Base-by-base conservation (phyloP, 2,329 filamentous ascomycete species). In the Microsporum audouinii region DNA sequence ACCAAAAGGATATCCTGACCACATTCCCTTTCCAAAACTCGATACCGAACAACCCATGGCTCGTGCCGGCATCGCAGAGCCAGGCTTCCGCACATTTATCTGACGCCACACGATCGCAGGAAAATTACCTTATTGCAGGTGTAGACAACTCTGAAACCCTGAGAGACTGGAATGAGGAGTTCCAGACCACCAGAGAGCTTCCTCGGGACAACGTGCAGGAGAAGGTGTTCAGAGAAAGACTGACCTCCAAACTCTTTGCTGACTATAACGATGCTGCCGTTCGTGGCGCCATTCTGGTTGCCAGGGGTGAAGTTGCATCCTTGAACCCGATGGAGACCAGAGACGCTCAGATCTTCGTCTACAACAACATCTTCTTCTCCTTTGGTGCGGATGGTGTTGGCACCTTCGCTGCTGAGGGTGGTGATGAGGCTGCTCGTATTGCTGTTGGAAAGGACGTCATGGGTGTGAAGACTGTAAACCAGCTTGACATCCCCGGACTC, bases 311-410 rank as follows among this genome's bases (percentile, higher is more conserved):
- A 73, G 88, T 99, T 65, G 86, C 91, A 23, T 90, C 94, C 5
- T 78, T 99, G 60, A 99, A 99, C 77, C 95, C 94, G 5, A 97
- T 92, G 0, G 94, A 99, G 76, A 86, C 82, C 65, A 84, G 82
- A 66, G 92, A 99, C 73, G 94, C 94, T 2, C 94, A 99, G 73
- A 99, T 99, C 66, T 99, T 96, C 70, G 92, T 99, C 29, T 96
- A 97, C 80, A 97, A 97, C 80, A 99, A 99, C 76, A 91, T 99
- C 67, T 99, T 99, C 79, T 99, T 96, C 79, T 97, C 94, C 0
- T 97, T 96, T 68, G 94, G 94, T 64, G 92, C 94, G 51, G 94
- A 99, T 73, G 95, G 94, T 59, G 94, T 97, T 53, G 92, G 94
- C 49, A 99, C 94, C 14, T 99, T 99, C 74, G 91, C 91, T 8